Percentiles rank a stretch among this genome's conserved stretches.
These are phyloP conservation scores for Staphylotrichum tortipilum DNA, from an alignment of 495 filamentous ascomycete genomes.

Conservation along the genomic window DNA sequence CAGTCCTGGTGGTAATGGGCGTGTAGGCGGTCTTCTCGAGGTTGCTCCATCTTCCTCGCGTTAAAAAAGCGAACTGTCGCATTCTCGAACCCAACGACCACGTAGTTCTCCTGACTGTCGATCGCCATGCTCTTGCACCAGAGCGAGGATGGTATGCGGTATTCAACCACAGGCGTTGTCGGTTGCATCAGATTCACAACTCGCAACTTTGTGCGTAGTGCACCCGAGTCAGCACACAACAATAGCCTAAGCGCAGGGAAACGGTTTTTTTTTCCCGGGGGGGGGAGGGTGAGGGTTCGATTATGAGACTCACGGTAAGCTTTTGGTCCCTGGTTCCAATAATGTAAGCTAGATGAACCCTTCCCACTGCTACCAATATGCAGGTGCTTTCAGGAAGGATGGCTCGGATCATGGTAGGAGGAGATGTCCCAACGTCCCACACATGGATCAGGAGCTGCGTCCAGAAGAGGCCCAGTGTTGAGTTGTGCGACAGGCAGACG, in stretches of 20 bases:
- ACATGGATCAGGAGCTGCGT: constrained; percentile 28
- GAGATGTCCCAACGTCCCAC: constrained; percentile 28
- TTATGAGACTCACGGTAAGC: constrained; percentile 21
- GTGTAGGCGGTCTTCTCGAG: constrained; percentile 30
- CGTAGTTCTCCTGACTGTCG: constrained; percentile 26
- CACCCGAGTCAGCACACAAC: neutral
- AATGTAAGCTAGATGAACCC: constrained; percentile 26
- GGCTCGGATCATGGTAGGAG: constrained; percentile 18
- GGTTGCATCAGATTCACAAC: constrained; percentile 26
- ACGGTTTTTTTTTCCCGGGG: too few relatives aligned
- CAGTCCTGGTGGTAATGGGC: constrained; percentile 21
- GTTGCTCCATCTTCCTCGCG: constrained; percentile 20
- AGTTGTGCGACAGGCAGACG: constrained; percentile 28
- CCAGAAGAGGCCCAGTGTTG: constrained; percentile 30
- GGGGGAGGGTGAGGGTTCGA: neutral
- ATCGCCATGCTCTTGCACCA: constrained; percentile 32
- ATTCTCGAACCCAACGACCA: constrained; percentile 30
- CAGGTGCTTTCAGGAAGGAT: constrained; percentile 29
- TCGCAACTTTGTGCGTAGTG: constrained; percentile 16
- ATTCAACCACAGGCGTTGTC: constrained; percentile 19
- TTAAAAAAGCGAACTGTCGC: constrained; percentile 30
- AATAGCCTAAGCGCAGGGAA: neutral
- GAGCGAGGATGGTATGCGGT: constrained; percentile 27
- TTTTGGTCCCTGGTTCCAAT: constrained; percentile 30
- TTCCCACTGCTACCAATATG: constrained; percentile 27